Evolutionary conservation across 179 eudicot genomes (phyloP).

Genomic region (Carnegiea gigantea): DNA sequence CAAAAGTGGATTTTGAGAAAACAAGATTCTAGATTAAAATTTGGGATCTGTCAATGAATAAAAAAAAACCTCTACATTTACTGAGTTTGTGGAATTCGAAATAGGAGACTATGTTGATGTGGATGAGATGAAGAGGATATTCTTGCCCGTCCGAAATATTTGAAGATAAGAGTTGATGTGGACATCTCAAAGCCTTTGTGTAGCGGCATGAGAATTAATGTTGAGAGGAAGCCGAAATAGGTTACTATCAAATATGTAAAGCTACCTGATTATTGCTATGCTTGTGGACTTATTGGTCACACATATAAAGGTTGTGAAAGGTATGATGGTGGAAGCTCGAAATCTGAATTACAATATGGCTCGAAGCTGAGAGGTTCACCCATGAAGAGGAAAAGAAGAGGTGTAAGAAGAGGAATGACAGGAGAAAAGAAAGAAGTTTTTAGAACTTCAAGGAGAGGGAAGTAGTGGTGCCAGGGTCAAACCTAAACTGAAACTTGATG

Average conservation of each 20-base stretch:
- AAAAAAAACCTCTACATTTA: neutral
- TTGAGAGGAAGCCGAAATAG: neutral
- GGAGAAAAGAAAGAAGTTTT: neutral
- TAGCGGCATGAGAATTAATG: too few relatives aligned
- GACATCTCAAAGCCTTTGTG: neutral
- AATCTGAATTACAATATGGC: neutral
- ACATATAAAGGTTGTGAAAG: neutral
- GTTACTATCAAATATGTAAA: neutral
- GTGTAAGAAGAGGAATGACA: neutral
- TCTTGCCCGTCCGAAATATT: neutral
- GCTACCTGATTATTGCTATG: neutral
- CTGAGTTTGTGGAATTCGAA: neutral
- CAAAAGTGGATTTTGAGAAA: neutral
- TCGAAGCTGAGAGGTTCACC: neutral
- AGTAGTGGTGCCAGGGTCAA: neutral
- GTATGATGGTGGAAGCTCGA: too few relatives aligned
- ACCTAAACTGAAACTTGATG: neutral
- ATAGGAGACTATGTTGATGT: neutral
- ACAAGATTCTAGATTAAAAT: neutral
- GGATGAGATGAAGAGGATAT: neutral
- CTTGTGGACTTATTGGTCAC: neutral
- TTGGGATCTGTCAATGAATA: neutral
- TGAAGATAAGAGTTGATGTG: neutral
- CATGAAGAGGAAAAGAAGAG: neutral
- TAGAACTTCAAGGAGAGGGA: neutral